phyloP scores from a whole-genome alignment of 345 rosid species.

The Capsella bursapastoris region DNA sequence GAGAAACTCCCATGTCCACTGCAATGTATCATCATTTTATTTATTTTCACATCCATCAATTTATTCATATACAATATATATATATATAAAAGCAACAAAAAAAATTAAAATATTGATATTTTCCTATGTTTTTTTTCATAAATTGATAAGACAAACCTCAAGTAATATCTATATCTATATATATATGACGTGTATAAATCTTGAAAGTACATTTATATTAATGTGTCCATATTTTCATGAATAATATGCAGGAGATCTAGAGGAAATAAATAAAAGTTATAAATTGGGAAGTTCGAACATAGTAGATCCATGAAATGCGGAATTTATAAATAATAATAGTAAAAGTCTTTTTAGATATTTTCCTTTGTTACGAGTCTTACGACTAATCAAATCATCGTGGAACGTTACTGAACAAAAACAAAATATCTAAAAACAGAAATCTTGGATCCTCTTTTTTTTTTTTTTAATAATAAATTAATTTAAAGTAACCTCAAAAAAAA shows the following conservation, averaged over 20 bases:
- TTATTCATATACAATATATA: too few relatives aligned
- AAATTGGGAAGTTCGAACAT: not conserved
- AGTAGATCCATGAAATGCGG: conserved; percentile 47
- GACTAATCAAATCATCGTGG: conserved; percentile 13
- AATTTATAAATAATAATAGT: not conserved
- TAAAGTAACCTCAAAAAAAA: conserved; percentile 28
- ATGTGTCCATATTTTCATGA: not conserved
- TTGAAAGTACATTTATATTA: not conserved
- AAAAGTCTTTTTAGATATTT: not conserved
- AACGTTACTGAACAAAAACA: not conserved
- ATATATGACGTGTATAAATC: conserved; percentile 18
- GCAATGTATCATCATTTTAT: conserved; percentile 26
- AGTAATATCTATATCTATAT: not conserved
- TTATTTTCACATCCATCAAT: conserved; percentile 8
- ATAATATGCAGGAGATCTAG: conserved; percentile 20
- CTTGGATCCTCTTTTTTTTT: conserved; percentile 35
- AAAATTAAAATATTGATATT: not conserved
- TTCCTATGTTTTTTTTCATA: not conserved
- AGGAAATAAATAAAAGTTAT: not conserved
- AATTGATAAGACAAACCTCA: not conserved
- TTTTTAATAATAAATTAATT: too few relatives aligned
- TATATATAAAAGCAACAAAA: not conserved
- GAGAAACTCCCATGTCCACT: conserved; percentile 95
- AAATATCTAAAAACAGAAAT: conserved; percentile 9
- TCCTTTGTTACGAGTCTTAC: conserved; percentile 28